Conservation (phyloP, 148 eudicot genomes). For the Fagopyrum homotropicum region DNA sequence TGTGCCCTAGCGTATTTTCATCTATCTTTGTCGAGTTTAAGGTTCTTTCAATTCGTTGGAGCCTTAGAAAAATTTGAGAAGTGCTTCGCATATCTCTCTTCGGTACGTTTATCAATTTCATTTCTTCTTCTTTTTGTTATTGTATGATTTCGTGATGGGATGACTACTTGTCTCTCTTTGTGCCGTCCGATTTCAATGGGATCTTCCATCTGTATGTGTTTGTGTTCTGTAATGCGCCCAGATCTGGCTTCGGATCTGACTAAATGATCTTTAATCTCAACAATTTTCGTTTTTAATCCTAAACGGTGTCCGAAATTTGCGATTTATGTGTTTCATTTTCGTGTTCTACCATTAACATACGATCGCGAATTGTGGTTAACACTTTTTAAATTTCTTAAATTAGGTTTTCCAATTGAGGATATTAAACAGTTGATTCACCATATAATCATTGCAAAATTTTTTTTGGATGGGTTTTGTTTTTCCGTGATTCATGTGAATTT, state of each 20-base stretch:
- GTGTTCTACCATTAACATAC: not conserved
- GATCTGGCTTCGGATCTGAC: slow-evolving; percentile 7
- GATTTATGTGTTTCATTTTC: not conserved
- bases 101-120: not conserved
- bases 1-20: too few relatives aligned
- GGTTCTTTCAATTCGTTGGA: too few relatives aligned
- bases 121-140: not conserved
- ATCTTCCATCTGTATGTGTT: not conserved
- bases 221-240: not conserved
- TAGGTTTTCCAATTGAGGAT: too few relatives aligned
- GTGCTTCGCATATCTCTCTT: slow-evolving; percentile 5
- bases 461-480: too few relatives aligned
- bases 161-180: not conserved
- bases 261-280: not conserved
- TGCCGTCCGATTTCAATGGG: not conserved
- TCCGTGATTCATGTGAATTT: too few relatives aligned
- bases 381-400: too few relatives aligned
- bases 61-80: too few relatives aligned
- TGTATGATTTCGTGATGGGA: not conserved
- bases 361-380: too few relatives aligned
- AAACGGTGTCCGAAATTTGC: not conserved
- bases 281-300: not conserved
- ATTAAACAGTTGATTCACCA: too few relatives aligned
- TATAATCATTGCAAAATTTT: too few relatives aligned
- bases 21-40: too few relatives aligned